Conservation (phyloP, 352 stramenopile species). For the Globisporangium cederbergense region DNA sequence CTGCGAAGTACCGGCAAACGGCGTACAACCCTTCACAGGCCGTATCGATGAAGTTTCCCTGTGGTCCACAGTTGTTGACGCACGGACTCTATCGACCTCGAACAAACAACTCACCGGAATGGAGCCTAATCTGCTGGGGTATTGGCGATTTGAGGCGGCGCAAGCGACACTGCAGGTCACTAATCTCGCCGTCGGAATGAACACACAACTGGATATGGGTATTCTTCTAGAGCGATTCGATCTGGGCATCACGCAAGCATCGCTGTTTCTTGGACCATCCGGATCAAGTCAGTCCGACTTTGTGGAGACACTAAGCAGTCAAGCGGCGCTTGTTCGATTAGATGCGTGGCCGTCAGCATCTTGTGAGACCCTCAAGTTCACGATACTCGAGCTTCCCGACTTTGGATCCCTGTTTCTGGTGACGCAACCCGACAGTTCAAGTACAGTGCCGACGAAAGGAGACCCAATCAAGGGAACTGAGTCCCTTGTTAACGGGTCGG, state of each 20-base stretch:
- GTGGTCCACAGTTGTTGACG: slow-evolving; percentile 19
- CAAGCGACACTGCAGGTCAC: slow-evolving; percentile 3
- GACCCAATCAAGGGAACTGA: not conserved
- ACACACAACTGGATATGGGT: slow-evolving; percentile 11
- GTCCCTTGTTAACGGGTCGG: slow-evolving; percentile 1
- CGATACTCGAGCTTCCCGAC: slow-evolving; percentile 13
- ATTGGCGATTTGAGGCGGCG: slow-evolving; percentile 29
- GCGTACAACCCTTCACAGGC: slow-evolving; percentile 20
- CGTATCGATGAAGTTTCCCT: slow-evolving; percentile 34
- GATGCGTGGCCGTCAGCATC: not conserved
- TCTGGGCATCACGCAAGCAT: not conserved
- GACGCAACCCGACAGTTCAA: not conserved
- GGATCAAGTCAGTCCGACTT: slow-evolving; percentile 15
- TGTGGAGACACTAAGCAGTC: not conserved
- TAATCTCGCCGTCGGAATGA: slow-evolving; percentile 6
- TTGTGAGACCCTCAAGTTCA: slow-evolving; percentile 6
- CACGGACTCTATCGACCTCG: not conserved
- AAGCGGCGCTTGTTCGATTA: slow-evolving; percentile 6
- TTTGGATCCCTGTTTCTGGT: slow-evolving; percentile 11
- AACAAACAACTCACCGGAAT: slow-evolving; percentile 18
- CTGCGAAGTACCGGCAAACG: slow-evolving; percentile 6
- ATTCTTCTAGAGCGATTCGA: slow-evolving; percentile 19
- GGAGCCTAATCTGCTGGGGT: slow-evolving; percentile 23
- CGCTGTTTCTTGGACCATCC: slow-evolving; percentile 15
- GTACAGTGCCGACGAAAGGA: not conserved